Base-by-base conservation (phyloP, 2,329 filamentous ascomycete species). In the Amphichorda felina region DNA sequence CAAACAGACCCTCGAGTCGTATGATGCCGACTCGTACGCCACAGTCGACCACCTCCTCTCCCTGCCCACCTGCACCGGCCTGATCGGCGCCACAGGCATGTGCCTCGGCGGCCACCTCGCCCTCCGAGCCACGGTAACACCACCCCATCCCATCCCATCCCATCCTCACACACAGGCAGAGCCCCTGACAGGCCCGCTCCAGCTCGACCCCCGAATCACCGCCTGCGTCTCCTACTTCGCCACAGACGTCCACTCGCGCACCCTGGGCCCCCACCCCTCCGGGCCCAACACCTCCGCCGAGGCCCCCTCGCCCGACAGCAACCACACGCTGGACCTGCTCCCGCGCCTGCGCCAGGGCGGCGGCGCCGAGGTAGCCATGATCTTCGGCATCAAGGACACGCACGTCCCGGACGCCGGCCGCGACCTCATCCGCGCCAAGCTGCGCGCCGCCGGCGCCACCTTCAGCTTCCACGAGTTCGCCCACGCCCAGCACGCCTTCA, bases 401-500 rank as follows among this genome's bases (percentile, higher is more conserved):
- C 88, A 95, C 56, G 87, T 95, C 11, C 85, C 86, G 2, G 76
- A 85, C 26, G 73, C 73, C 28, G 88, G 88, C 2, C 71, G 88
- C 14, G 86, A 94, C 57, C 59, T 93, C 45, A 91, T 94, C 54
- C 75, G 87, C 39, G 75, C 75, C 54, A 88, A 85, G 41, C 66
- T 94, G 47, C 77, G 88, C 47, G 84, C 85, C 16, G 75, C 78
- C 5, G 81, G 80, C 8, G 71, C 80, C 5, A 66, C 71, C 8
- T 88, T 89, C 50, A 81, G 75, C 51, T 94, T 85, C 55, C 86
- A 91, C 59, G 88, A 95, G 61, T 77, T 83, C 44, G 83, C 85
- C n/a, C 89, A 85, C 76, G 87, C 88, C 4, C 88, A 94, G 58
- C 88, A 94, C 63, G 88, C 88, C 5, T 95, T 95, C 53, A 93